phyloP scores from a whole-genome alignment of 768 basidiomycete genomes.

The Leccinellum albellum region DNA sequence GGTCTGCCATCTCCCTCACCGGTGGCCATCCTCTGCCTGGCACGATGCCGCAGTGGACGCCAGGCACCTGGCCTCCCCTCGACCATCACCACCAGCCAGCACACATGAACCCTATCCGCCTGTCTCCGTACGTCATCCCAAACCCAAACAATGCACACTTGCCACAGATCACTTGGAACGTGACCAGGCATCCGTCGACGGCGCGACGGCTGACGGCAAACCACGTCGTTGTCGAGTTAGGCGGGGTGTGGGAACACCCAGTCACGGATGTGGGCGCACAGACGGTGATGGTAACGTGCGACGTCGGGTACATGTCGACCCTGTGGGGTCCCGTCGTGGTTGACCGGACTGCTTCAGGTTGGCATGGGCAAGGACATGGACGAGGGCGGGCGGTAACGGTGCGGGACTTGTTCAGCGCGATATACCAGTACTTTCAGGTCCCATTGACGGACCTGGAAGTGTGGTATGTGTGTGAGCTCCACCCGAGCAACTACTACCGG shows the following conservation, averaged over 20 bases:
- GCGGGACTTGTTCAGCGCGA: slow-evolving; percentile 44
- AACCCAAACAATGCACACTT: slow-evolving; percentile 30
- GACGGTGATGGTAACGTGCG: slow-evolving; percentile 24
- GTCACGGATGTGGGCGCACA: slow-evolving; percentile 22
- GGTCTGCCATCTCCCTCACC: slow-evolving; percentile 15
- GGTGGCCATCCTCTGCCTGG: slow-evolving; percentile 25
- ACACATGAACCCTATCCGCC: slow-evolving; percentile 13
- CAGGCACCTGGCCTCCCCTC: slow-evolving; percentile 27
- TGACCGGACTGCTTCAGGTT: slow-evolving; percentile 26
- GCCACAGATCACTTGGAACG: slow-evolving; percentile 35
- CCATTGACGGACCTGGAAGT: slow-evolving; percentile 36
- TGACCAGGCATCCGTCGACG: slow-evolving; percentile 31
- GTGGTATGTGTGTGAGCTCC: slow-evolving; percentile 14
- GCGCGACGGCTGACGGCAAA: slow-evolving; percentile 31
- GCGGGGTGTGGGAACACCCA: slow-evolving; percentile 10
- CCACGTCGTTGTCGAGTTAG: slow-evolving; percentile 21
- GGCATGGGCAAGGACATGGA: too few relatives aligned
- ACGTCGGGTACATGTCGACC: slow-evolving; percentile 19
- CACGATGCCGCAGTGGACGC: slow-evolving; percentile 24
- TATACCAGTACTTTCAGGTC: slow-evolving; percentile 46
- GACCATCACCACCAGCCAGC: not conserved
- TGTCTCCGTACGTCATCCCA: slow-evolving; percentile 28
- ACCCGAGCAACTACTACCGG: slow-evolving; percentile 19
- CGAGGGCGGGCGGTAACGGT: slow-evolving; percentile 34
- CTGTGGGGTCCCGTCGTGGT: slow-evolving; percentile 52